A percentile compares a stretch with the other conserved stretches of the same genome.
phyloP scores from a whole-genome alignment of 768 basidiomycete species.

The Coprinopsis cinerea region DNA sequence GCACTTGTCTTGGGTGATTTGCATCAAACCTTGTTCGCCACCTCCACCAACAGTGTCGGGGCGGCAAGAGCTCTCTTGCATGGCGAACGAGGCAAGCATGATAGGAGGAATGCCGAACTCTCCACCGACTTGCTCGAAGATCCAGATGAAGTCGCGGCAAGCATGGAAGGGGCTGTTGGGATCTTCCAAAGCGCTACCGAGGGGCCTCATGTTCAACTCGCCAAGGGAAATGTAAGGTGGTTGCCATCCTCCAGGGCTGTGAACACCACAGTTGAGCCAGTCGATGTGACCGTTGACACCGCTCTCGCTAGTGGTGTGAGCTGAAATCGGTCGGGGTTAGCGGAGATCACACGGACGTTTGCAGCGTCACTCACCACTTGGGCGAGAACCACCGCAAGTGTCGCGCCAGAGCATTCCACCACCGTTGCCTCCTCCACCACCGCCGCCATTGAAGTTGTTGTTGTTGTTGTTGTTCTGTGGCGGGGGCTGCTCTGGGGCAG shows the following conservation, averaged over 20 bases:
- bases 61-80: constrained; percentile 81
- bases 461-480: neutral
- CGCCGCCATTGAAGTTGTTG: neutral
- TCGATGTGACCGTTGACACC: constrained; percentile 71
- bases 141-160: constrained; percentile 42
- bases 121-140: constrained; percentile 58
- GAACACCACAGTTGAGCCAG: constrained; percentile 77
- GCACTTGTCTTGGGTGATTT: constrained; percentile 77
- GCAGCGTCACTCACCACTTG: constrained; percentile 32
- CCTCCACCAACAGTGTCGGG: constrained; percentile 60
- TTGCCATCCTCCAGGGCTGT: constrained; percentile 57
- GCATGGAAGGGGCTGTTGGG: constrained; percentile 50
- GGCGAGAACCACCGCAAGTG: constrained; percentile 43
- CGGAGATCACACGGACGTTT: neutral
- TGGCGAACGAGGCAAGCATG: constrained; percentile 78
- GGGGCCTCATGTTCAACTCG: constrained; percentile 31
- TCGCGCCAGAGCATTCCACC: constrained; percentile 1
- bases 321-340: constrained; percentile 27
- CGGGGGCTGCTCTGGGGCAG: neutral
- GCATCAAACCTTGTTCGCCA: constrained; percentile 86
- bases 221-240: constrained; percentile 58
- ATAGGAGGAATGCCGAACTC: constrained; percentile 57
- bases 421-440: constrained; percentile 5
- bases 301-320: constrained; percentile 36
- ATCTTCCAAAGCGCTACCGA: constrained; percentile 43